Evolutionary conservation across 768 basidiomycete species (phyloP).

Genomic region (Phaeolepiota aurea): DNA sequence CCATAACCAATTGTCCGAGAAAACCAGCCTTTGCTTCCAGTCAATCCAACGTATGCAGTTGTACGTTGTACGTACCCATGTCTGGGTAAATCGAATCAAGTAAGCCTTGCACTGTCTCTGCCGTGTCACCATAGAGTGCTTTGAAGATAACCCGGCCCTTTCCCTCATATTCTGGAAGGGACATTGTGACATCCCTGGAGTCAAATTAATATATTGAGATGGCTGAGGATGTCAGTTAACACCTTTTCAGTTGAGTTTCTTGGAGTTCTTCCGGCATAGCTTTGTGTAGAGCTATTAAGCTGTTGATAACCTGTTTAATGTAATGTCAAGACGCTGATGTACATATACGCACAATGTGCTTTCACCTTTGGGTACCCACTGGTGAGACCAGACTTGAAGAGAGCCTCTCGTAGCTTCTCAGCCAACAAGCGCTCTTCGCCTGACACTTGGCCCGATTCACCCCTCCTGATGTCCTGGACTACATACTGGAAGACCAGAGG

Average conservation of each 20-base stretch:
- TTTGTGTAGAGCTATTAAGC: too few relatives aligned
- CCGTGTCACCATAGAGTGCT: slow-evolving; percentile 48
- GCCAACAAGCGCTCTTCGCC: slow-evolving; percentile 34
- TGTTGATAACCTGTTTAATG: too few relatives aligned
- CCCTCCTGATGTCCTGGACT: slow-evolving; percentile 30
- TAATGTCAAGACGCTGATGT: too few relatives aligned
- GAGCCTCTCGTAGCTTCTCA: slow-evolving; percentile 47
- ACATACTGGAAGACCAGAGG: slow-evolving; percentile 45
- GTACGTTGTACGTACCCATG: slow-evolving; percentile 37
- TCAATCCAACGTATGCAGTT: too few relatives aligned
- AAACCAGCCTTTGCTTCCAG: slow-evolving; percentile 37
- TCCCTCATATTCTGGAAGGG: too few relatives aligned
- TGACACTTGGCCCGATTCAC: too few relatives aligned
- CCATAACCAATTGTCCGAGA: slow-evolving; percentile 50
- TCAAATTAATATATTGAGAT: too few relatives aligned
- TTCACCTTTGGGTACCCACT: slow-evolving; percentile 52
- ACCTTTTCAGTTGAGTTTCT: too few relatives aligned
- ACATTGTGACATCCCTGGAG: too few relatives aligned
- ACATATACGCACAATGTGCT: too few relatives aligned
- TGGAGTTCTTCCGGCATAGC: too few relatives aligned
- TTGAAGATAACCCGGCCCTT: slow-evolving; percentile 39
- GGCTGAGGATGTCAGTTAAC: too few relatives aligned
- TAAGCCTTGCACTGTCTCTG: slow-evolving; percentile 35
- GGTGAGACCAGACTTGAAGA: slow-evolving; percentile 54
- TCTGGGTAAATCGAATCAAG: slow-evolving; percentile 51